Evolutionary conservation across 257 asterid genomes (phyloP), one percentile per base, ranked within the genome.

Genomic region (Solanum boliviense): DNA sequence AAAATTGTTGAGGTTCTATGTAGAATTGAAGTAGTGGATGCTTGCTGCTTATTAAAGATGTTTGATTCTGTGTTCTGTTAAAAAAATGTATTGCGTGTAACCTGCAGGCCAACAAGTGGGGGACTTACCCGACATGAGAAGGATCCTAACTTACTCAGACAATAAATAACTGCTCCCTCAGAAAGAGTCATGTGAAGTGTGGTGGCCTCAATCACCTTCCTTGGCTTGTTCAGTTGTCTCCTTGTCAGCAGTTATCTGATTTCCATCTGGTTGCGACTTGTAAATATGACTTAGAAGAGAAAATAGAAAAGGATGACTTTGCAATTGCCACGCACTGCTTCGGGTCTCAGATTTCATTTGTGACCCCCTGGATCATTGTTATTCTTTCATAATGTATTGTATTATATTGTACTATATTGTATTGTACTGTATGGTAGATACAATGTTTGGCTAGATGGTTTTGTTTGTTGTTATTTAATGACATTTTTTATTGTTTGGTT

Each of bases 81-180:
- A 75, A 75, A 11, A 1, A 18, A 0, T 75, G 9, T 11, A 36
- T 36, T 36, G 56, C 39, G 32, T 75, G 32, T 36, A 71, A 38
- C 81, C 29, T 87, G 89, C 73, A 94, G 97, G 92, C 98, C 98
- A 65, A 92, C 96, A 6, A 94, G 98, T 86, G 98, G 98, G 90
- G 98, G 98, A 87, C 93, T 92, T 91, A 90, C 90, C 92, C 88
- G 87, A 91, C 93, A 89, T 81, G 86, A 84, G 86, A 88, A 91
- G 85, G 94, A 89, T 62, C 65, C 87, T 12, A 89, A 90, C 75
- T 75, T 89, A 13, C 34, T 75, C 32, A 11, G 29, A 38, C 21
- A 75, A 75, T 75, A 75, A 48, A 23, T 46, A 75, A 38, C 20
- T 1, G 83, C 83, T 75, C 56, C 83, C 56, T 38, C 27, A 75